phyloP scores from a whole-genome alignment of 1,139 yeast genomes.

The Sugiyamaella grinbergsii region DNA sequence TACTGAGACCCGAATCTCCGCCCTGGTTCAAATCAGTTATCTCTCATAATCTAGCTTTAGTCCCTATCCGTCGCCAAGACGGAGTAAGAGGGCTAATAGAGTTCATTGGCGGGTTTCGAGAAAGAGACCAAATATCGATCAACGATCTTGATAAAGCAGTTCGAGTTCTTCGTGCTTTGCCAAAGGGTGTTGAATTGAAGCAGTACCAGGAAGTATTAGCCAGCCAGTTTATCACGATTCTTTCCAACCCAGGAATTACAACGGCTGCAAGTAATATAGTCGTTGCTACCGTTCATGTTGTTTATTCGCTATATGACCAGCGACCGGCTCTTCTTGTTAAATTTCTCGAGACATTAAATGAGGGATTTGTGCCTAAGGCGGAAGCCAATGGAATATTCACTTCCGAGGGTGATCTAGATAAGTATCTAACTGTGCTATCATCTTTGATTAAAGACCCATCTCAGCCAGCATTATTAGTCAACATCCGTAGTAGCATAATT shows the following conservation, averaged over 20 bases:
- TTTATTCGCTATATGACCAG: conserved; percentile 56
- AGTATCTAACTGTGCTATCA: conserved; percentile 63
- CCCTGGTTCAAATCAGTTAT: conserved; percentile 38
- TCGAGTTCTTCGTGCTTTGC: conserved; percentile 61
- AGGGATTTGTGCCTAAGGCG: conserved; percentile 8
- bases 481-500: conserved; percentile 14
- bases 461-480: conserved; percentile 24
- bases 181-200: conserved; percentile 50
- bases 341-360: conserved; percentile 43
- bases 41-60: conserved; percentile 52
- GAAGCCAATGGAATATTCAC: conserved; percentile 7
- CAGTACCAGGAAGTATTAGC: conserved; percentile 61
- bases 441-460: conserved; percentile 59
- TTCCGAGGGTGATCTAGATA: conserved; percentile 55
- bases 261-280: conserved; percentile 38
- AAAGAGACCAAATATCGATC: conserved; percentile 65
- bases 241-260: conserved; percentile 36
- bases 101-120: conserved; percentile 73
- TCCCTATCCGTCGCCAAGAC: conserved; percentile 61
- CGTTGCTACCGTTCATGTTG: conserved; percentile 59
- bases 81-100: conserved; percentile 77
- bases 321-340: conserved; percentile 58
- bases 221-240: conserved; percentile 57
- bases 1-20: conserved; percentile 38
- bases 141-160: conserved; percentile 64